A percentile compares a stretch with the other conserved stretches of the same genome.
phyloP scores from a whole-genome alignment of 306 rosid species.

The Aeschynomene evenia region DNA sequence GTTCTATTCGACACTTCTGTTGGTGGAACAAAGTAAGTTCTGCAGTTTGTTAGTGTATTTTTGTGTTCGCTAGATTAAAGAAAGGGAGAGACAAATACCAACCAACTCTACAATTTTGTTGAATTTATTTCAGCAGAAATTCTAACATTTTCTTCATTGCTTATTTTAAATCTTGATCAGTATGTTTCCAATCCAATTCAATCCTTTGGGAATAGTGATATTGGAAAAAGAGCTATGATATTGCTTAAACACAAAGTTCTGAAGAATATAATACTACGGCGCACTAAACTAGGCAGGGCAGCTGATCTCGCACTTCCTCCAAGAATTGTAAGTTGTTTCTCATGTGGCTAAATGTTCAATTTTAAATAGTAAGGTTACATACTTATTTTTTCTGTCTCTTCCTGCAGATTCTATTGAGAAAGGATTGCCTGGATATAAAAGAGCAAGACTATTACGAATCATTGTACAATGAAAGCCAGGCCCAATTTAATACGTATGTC shows the following conservation, averaged over 20 bases:
- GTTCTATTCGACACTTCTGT: constrained; percentile 81
- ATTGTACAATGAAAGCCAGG: constrained; percentile 77
- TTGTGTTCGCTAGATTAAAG: not conserved
- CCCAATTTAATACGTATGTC: constrained; percentile 78
- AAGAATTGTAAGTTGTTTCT: constrained; percentile 66
- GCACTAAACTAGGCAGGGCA: constrained; percentile 91
- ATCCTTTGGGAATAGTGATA: constrained; percentile 23
- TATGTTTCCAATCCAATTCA: constrained; percentile 69
- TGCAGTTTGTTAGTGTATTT: constrained; percentile 28
- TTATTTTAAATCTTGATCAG: constrained; percentile 44
- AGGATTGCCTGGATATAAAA: constrained; percentile 67
- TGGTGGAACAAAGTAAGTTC: constrained; percentile 96
- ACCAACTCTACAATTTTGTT: not conserved
- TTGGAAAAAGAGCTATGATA: constrained; percentile 69
- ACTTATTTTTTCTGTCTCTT: constrained; percentile 18
- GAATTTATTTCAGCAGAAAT: not conserved
- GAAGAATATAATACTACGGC: constrained; percentile 69
- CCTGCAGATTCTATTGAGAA: constrained; percentile 76
- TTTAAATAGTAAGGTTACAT: not conserved
- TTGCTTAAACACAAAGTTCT: constrained; percentile 75
- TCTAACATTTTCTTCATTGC: constrained; percentile 23
- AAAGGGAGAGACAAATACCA: not conserved
- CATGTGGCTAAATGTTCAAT: constrained; percentile 1
- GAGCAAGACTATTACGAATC: constrained; percentile 92
- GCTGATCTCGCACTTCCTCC: constrained; percentile 97